These are phyloP conservation scores for Phlebiopsis gigantea DNA, from an alignment of 768 basidiomycete species.

Conservation along the genomic window DNA sequence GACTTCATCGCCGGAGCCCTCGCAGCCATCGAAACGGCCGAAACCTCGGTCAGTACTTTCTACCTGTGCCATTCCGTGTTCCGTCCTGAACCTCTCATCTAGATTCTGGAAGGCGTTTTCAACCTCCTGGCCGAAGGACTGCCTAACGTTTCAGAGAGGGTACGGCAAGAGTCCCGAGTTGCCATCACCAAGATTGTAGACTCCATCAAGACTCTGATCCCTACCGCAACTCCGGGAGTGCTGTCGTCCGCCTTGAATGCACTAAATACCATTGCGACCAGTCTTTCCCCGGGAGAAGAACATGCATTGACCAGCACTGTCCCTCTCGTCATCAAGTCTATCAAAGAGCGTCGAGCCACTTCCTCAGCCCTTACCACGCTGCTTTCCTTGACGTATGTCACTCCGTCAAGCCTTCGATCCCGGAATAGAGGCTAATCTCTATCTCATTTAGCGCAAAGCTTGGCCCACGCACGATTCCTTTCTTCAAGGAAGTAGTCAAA, in stretches of 20 bases:
- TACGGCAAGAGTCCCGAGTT: constrained; percentile 46
- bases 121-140: constrained; percentile 65
- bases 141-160: constrained; percentile 47
- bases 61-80: background rate
- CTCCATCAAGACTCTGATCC: constrained; percentile 43
- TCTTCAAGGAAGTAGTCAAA: constrained; percentile 66
- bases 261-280: constrained; percentile 51
- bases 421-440: background rate
- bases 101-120: constrained; percentile 68
- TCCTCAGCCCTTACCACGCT: constrained; percentile 49
- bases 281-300: constrained; percentile 65
- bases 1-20: constrained; percentile 61
- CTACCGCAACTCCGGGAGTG: constrained; percentile 33
- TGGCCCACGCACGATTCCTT: constrained; percentile 85
- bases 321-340: constrained; percentile 48
- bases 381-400: constrained; percentile 54
- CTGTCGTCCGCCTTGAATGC: constrained; percentile 50
- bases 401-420: background rate
- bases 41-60: constrained; percentile 40
- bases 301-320: constrained; percentile 50
- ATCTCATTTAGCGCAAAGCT: constrained; percentile 53
- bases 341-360: constrained; percentile 35
- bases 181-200: constrained; percentile 50
- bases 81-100: background rate
- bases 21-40: constrained; percentile 44